Conservation (phyloP, 1,284 basidiomycete species). For the Peniophora sp. region DNA sequence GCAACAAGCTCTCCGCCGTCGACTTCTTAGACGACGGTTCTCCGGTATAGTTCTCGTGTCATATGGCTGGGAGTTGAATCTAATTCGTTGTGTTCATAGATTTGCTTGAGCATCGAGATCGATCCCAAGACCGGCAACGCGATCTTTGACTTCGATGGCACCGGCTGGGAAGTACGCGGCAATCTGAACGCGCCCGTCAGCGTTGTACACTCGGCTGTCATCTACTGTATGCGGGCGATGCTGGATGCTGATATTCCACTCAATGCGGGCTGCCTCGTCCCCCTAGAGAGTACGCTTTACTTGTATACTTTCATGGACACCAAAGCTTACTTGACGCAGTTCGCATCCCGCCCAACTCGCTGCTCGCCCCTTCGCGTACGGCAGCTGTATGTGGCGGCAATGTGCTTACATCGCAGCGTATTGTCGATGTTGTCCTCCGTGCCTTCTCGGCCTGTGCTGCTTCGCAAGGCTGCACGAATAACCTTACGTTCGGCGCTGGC, state of each 20-base stretch:
- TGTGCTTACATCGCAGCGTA: constrained; percentile 86
- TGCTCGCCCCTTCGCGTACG: constrained; percentile 77
- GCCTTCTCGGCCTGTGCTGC: constrained; percentile 93
- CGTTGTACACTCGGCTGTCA: constrained; percentile 88
- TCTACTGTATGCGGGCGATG: constrained; percentile 94
- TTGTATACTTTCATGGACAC: not conserved
- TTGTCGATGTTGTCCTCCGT: constrained; percentile 91
- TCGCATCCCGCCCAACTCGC: constrained; percentile 72
- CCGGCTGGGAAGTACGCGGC: constrained; percentile 82
- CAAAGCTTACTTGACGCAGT: constrained; percentile 34
- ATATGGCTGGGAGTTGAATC: no score
- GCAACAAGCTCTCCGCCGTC: constrained; percentile 59
- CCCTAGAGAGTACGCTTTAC: constrained; percentile 52
- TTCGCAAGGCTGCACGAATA: constrained; percentile 91
- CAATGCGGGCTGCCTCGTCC: constrained; percentile 88
- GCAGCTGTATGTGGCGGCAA: constrained; percentile 94
- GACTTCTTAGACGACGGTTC: constrained; percentile 89
- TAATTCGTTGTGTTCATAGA: constrained; percentile 32
- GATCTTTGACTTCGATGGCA: constrained; percentile 85
- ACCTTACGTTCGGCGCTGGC: constrained; percentile 86
- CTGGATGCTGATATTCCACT: constrained; percentile 88
- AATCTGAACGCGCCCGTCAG: constrained; percentile 88
- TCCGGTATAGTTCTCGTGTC: constrained; percentile 53
- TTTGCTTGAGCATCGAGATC: constrained; percentile 77
- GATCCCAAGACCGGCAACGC: constrained; percentile 74